A percentile compares a stretch with the other conserved stretches of the same genome.
These are phyloP conservation scores for Neoboletus subvelutipes DNA, from an alignment of 768 basidiomycete genomes.

Conservation along the genomic window DNA sequence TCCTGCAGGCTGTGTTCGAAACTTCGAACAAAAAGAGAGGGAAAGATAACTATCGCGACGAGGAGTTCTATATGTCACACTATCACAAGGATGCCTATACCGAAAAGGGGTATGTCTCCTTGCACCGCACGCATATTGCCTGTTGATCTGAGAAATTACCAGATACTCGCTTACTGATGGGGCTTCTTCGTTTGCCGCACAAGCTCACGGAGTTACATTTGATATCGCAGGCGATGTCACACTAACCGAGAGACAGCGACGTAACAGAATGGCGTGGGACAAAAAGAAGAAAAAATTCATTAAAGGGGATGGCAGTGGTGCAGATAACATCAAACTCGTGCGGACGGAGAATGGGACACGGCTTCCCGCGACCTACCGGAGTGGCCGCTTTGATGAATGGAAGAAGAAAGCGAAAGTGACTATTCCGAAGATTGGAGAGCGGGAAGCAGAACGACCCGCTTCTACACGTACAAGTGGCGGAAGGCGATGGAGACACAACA, in stretches of 20 bases:
- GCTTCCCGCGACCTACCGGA: slow-evolving; percentile 88
- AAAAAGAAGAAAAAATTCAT: slow-evolving; percentile 95
- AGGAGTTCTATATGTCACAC: slow-evolving; percentile 90
- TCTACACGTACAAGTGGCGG: slow-evolving; percentile 40
- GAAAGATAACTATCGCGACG: slow-evolving; percentile 63
- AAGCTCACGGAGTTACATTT: slow-evolving; percentile 76
- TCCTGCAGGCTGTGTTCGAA: slow-evolving; percentile 64
- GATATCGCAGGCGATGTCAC: slow-evolving; percentile 77
- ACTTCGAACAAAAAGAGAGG: slow-evolving; percentile 43
- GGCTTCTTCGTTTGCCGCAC: slow-evolving; percentile 79
- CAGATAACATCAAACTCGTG: slow-evolving; percentile 93
- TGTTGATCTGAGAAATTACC: slow-evolving; percentile 1
- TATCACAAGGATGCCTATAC: slow-evolving; percentile 83
- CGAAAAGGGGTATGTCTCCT: slow-evolving; percentile 78
- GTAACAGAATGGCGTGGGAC: slow-evolving; percentile 77
- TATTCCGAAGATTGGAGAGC: slow-evolving; percentile 82
- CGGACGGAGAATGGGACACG: slow-evolving; percentile 89
- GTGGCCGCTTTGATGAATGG: slow-evolving; percentile 96
- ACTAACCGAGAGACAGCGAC: slow-evolving; percentile 56
- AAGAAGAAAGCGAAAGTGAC: slow-evolving; percentile 70
- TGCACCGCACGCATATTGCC: not conserved
- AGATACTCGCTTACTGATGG: slow-evolving; percentile 92
- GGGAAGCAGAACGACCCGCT: slow-evolving; percentile 49
- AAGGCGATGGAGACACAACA: slow-evolving; percentile 73
- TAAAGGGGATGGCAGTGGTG: slow-evolving; percentile 78